Base-by-base conservation (phyloP, 768 basidiomycete genomes). In the Suillus weaverae region DNA sequence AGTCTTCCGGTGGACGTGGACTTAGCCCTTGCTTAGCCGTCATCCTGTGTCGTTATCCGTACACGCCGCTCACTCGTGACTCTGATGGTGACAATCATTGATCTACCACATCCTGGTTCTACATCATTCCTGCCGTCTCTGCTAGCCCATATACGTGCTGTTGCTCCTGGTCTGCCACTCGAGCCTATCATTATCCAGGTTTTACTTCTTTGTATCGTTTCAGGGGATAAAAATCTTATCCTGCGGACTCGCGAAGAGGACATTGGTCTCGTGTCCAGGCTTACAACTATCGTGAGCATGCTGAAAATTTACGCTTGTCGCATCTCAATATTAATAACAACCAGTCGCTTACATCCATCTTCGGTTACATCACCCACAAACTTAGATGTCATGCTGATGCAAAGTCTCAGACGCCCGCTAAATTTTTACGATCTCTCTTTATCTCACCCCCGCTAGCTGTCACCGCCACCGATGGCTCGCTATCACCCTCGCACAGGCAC, bases 171-270 rank as follows among this genome's bases (percentile, higher is more conserved):
- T 10, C 72, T 88, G 18, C 87, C 88, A 9, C 63, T 90, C 3
- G 89, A 92, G 61, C 80, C 84, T 11, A 82, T 85, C 60, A 82
- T 91, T 48, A 75, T 91, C 26, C 89, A 88, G 71, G 85, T 88
- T 26, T 76, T 91, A 18, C 82, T 92, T 36, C 82, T 89, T 4
- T 89, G 84, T 71, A 78, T 92, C 55, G 77, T 89, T 41, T 81
- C 89, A 4, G 85, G 85, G 1, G 79, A 87, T 68, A 86, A 83
- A 67, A 81, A 91, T 72, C 76, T 92, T 35, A 80, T 93, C 62
- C 77, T 93, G 20, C 82, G 88, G 51, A 85, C 89, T 2, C 80
- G 79, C 13, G 86, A 88, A 67, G 88, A 90, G 62, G 91, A 92
- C 65, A 75, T 91, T 38, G 70, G 80, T 32, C 71, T 86, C 9